Evolutionary conservation across 257 asterid genomes (phyloP).

Genomic region (Apocynum venetum): DNA sequence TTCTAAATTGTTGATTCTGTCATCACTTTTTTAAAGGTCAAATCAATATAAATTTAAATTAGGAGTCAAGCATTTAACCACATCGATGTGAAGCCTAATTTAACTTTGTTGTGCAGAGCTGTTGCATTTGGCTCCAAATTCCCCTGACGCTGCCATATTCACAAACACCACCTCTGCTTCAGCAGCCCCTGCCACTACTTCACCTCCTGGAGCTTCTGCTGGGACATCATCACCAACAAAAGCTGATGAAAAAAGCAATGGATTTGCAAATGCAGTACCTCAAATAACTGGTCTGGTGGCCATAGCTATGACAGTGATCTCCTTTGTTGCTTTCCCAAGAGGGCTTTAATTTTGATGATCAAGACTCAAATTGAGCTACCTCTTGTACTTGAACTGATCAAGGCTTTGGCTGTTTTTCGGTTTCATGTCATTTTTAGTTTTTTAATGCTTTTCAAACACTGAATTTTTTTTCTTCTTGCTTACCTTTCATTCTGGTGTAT

Average conservation of each 20-base stretch:
- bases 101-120: conserved; percentile 42
- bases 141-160: conserved; percentile 73
- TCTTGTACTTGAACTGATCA: neutral
- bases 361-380: too few relatives aligned
- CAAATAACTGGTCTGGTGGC: conserved; percentile 15
- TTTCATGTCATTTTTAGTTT: neutral
- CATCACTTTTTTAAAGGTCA: too few relatives aligned
- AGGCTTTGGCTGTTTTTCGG: neutral
- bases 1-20: too few relatives aligned
- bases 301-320: conserved; percentile 19
- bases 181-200: conserved; percentile 7
- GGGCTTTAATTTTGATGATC: neutral
- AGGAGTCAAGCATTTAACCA: too few relatives aligned
- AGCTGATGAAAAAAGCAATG: conserved; percentile 9
- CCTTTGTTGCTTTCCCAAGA: conserved; percentile 24
- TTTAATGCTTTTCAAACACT: too few relatives aligned
- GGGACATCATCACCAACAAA: conserved; percentile 32
- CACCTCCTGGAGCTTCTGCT: conserved; percentile 17
- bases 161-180: conserved; percentile 26
- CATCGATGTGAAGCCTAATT: neutral
- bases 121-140: conserved; percentile 54
- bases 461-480: too few relatives aligned
- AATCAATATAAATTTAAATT: too few relatives aligned
- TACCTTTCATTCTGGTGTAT: too few relatives aligned
- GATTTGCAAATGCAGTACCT: conserved; percentile 24